Conservation (phyloP, 108 stramenopile species). For the Parietichytrium sp. region DNA sequence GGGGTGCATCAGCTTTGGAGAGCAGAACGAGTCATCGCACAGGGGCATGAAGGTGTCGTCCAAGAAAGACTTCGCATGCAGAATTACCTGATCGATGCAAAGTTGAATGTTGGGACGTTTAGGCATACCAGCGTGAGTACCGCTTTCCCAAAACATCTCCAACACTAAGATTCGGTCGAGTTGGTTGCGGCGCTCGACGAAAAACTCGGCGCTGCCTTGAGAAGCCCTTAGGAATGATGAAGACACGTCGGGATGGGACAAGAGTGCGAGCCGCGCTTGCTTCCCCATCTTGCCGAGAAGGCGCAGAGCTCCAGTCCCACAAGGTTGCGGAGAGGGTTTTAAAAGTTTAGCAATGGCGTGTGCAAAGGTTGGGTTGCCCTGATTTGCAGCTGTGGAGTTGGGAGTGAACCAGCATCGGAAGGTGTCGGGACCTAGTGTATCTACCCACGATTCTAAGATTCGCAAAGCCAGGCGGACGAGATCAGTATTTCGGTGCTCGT, state of each 20-base stretch:
- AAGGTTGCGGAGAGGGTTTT: conserved; percentile 12
- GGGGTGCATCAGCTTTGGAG: no score
- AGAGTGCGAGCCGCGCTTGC: neutral
- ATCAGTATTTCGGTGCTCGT: conserved; percentile 27
- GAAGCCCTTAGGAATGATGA: no score
- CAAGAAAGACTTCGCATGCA: neutral
- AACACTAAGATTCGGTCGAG: neutral
- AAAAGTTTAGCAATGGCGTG: conserved; percentile 3
- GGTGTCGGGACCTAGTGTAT: neutral
- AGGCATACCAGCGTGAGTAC: neutral
- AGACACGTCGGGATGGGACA: no score
- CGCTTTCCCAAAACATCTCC: conserved; percentile 18
- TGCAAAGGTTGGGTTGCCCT: conserved; percentile 21
- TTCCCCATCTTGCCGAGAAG: conserved; percentile 23
- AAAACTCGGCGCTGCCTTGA: neutral
- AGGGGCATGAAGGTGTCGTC: no score
- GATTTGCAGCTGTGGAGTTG: neutral
- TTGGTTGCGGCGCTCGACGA: neutral
- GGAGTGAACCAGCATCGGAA: neutral
- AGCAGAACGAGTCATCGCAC: no score
- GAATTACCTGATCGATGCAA: conserved; percentile 17
- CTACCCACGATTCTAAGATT: conserved; percentile 22
- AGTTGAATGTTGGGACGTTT: neutral
- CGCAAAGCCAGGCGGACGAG: neutral
- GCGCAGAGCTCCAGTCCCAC: neutral